Percentiles rank a stretch among this genome's conserved stretches.
Evolutionary conservation across 306 rosid species (phyloP).

Genomic region (Lupinus albus): DNA sequence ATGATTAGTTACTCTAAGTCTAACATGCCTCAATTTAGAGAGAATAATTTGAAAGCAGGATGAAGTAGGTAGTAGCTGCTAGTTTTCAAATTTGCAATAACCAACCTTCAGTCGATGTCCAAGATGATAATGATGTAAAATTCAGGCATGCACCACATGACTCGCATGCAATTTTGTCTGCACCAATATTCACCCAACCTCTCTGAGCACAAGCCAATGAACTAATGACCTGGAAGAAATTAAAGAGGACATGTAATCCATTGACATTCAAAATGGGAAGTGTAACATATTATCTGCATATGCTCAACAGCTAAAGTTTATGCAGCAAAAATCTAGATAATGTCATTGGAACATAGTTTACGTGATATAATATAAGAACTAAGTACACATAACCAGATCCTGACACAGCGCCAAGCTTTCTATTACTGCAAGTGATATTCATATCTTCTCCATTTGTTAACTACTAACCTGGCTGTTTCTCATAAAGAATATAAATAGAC

Average conservation of each 20-base stretch:
- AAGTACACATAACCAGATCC: neutral
- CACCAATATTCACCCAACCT: conserved; percentile 90
- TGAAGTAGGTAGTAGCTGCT: neutral
- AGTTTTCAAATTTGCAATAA: conserved; percentile 19
- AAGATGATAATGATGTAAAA: conserved; percentile 58
- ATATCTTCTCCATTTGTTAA: neutral
- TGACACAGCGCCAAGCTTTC: neutral
- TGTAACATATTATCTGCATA: conserved; percentile 21
- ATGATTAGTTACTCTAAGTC: conserved; percentile 27
- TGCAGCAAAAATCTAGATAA: conserved; percentile 17
- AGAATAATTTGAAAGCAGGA: conserved; percentile 16
- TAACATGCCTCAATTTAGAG: conserved; percentile 31
- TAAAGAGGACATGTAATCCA: conserved; percentile 29
- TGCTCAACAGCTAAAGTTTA: neutral
- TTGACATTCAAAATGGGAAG: conserved; percentile 29
- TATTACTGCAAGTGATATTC: conserved; percentile 6
- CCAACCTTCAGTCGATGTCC: conserved; percentile 86
- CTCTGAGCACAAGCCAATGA: conserved; percentile 88
- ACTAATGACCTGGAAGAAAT: conserved; percentile 64
- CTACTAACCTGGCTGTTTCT: neutral
- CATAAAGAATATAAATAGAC: neutral
- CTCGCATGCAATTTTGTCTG: conserved; percentile 84
- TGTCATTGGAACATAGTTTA: conserved; percentile 13
- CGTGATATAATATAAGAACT: conserved; percentile 8
- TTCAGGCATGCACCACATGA: conserved; percentile 71